Conservation (phyloP, 2,329 filamentous ascomycete species). For the Septoria petroselini region DNA sequence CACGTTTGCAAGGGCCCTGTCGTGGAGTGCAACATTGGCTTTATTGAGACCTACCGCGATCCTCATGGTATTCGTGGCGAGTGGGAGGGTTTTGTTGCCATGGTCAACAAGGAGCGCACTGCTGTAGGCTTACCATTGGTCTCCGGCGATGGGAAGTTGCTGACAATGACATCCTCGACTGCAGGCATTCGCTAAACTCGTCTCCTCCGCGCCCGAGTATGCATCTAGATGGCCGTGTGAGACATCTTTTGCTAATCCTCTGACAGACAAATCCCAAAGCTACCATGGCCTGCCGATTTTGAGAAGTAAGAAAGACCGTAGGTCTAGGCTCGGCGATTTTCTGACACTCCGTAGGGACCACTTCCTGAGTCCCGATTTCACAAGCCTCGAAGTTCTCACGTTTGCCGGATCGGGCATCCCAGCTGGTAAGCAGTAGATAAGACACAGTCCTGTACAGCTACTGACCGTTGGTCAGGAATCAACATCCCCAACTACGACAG, state of each 20-base stretch:
- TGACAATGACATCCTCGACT: background rate
- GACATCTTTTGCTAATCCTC: too few relatives aligned
- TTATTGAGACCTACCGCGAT: conserved; percentile 56
- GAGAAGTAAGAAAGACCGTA: conserved; percentile 76
- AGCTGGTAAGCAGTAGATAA: conserved; percentile 43
- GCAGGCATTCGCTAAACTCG: conserved; percentile 49
- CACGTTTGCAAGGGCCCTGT: conserved; percentile 37
- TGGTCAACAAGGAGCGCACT: conserved; percentile 88
- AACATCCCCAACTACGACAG: conserved; percentile 63
- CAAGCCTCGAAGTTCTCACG: conserved; percentile 83
- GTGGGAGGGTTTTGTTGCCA: conserved; percentile 51
- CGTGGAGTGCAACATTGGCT: conserved; percentile 54
- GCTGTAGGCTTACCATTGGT: background rate
- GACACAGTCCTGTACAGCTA: conserved; percentile 6
- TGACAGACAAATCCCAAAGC: conserved; percentile 68
- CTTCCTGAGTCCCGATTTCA: conserved; percentile 94
- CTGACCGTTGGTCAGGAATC: conserved; percentile 20
- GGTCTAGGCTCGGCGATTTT: background rate
- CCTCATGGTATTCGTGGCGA: conserved; percentile 54
- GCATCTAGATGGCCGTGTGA: too few relatives aligned
- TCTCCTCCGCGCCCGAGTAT: conserved; percentile 68
- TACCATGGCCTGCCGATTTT: conserved; percentile 85
- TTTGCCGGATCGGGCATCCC: conserved; percentile 67
- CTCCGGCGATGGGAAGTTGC: background rate
- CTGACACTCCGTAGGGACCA: conserved; percentile 55